phyloP scores from a whole-genome alignment of 1,139 yeast species.

The Taphrina populina region DNA sequence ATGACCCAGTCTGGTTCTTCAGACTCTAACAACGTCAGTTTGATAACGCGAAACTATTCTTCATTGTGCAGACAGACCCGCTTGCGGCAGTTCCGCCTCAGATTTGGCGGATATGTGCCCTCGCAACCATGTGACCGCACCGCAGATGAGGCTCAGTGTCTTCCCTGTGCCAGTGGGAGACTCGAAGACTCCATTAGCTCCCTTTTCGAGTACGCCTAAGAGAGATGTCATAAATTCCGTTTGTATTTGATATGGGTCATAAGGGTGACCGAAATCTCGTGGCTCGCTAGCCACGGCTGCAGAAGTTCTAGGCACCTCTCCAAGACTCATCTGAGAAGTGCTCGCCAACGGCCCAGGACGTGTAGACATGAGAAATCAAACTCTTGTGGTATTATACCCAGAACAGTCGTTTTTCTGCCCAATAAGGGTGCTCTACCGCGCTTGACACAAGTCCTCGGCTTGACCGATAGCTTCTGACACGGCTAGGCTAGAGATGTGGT shows the following conservation, averaged over 20 bases:
- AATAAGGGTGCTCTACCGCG: no score
- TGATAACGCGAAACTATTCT: neutral
- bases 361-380: no score
- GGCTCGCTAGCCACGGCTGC: no score
- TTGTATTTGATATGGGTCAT: constrained; percentile 75
- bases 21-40: constrained; percentile 43
- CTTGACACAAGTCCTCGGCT: no score
- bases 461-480: no score
- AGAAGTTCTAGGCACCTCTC: no score
- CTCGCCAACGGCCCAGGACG: no score
- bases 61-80: constrained; percentile 40
- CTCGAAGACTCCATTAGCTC: constrained; percentile 70
- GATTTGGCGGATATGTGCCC: constrained; percentile 50
- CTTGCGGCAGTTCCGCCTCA: constrained; percentile 38
- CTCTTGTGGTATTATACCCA: no score
- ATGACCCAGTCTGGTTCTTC: constrained; percentile 53
- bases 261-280: constrained; percentile 66
- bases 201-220: constrained; percentile 59
- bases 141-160: constrained; percentile 58
- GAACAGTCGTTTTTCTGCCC: no score
- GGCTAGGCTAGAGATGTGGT: no score
- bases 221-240: constrained; percentile 70
- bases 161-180: constrained; percentile 73
- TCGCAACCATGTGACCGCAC: constrained; percentile 82
- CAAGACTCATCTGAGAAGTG: no score